Evolutionary conservation across 2,329 filamentous ascomycete genomes (phyloP), one percentile per base, ranked within the genome.

Genomic region (Fusarium coffeatum): DNA sequence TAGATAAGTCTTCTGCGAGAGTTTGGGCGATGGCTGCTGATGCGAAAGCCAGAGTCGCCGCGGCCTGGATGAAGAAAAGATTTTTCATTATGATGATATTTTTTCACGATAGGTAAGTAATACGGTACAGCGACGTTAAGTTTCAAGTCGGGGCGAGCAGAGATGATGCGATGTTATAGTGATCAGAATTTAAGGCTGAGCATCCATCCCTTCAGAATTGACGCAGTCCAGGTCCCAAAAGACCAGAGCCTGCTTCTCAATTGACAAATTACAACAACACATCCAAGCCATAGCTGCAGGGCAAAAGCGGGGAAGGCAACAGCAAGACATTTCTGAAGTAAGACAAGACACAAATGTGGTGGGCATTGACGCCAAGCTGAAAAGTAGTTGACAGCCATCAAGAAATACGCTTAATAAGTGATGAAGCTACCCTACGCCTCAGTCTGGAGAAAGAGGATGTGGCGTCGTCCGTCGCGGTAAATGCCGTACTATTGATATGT

Each of bases 71-170:
- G 25, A 28, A 63, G 8, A 32, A 41, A 48, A 5, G 15, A 1
- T 23, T 25, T 8, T 34, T 51, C 71, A 73, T 73, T 11, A 2
- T 68, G 8, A n/a, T n/a, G n/a, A n/a, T n/a, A n/a, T n/a, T n/a
- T n/a, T n/a, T n/a, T 32, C 13, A 32, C 30, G 7, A 7, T 32
- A 4, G 15, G 13, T 23, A 3, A 40, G 1, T 2, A 18, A n/a
- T 16, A 12, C 1, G 8, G 9, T n/a, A 3, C 8, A 18, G 5
- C 13, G 8, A 0, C 15, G 13, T 30, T 30, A 23, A 23, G 2
- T 8, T n/a, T 18, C 32, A 18, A 34, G 30, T 16, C 2, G 4
- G 27, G 27, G 6, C 9, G 10, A 9, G 4, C 2, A 27, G 16
- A 4, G 16, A 5, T 18, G 2, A 2, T n/a, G 8, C 8, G 23